phyloP scores from a whole-genome alignment of 2,329 filamentous ascomycete species.

The Drechslerella coelobrocha region DNA sequence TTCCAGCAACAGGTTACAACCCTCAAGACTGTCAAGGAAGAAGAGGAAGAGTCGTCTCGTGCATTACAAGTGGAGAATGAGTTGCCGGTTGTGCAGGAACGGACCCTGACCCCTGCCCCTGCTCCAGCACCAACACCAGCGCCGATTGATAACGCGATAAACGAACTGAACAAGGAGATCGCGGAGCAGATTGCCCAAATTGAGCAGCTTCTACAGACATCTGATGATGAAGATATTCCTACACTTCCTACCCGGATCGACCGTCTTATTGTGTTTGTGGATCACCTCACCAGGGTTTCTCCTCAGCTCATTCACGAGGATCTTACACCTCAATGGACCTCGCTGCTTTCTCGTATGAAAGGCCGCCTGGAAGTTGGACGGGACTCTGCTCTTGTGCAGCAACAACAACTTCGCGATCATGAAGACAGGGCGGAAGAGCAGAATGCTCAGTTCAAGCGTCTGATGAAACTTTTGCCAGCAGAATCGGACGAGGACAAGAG shows the following conservation, averaged over 20 bases:
- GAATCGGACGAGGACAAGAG: background rate
- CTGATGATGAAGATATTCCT: conserved; percentile 3
- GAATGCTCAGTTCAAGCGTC: conserved; percentile 8
- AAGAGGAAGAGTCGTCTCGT: conserved; percentile 35
- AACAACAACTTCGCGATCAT: conserved; percentile 13
- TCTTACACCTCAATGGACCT: conserved; percentile 3
- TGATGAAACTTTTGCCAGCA: conserved; percentile 15
- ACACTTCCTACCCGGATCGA: conserved; percentile 6
- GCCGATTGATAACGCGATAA: background rate
- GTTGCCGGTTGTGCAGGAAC: background rate
- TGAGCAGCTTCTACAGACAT: conserved; percentile 9
- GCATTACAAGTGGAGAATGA: background rate
- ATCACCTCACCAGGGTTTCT: conserved; percentile 15
- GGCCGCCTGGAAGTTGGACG: conserved; percentile 7
- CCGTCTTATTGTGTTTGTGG: conserved; percentile 19
- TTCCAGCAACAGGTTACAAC: conserved; percentile 73
- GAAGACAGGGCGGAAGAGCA: conserved; percentile 1
- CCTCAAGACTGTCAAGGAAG: conserved; percentile 60
- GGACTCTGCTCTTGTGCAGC: conserved; percentile 12
- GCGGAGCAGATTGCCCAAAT: conserved; percentile 6
- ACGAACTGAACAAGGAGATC: background rate
- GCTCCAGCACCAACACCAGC: too few relatives aligned
- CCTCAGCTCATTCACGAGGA: background rate
- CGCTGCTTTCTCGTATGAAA: conserved; percentile 24
- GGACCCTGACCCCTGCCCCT: too few relatives aligned